Evolutionary conservation across 2,329 filamentous ascomycete species (phyloP).

Genomic region (Seiridium cupressi): DNA sequence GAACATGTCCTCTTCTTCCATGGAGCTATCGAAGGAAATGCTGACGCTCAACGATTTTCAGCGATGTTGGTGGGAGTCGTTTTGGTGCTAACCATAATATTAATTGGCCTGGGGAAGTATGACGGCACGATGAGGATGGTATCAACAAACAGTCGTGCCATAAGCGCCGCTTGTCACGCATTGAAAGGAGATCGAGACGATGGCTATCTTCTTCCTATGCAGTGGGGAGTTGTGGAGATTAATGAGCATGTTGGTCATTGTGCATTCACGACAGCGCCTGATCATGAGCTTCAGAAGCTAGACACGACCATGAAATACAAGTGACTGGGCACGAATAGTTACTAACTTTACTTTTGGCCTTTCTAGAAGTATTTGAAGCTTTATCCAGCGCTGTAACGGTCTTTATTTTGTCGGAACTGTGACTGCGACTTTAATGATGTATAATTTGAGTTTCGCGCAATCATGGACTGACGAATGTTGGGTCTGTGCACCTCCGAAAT

Average conservation of each 20-base stretch:
- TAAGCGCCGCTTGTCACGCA: conserved; percentile 27
- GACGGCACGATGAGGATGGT: conserved; percentile 30
- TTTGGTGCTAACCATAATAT: neutral
- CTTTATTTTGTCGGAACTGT: no score
- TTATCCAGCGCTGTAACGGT: no score
- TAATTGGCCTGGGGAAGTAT: conserved; percentile 17
- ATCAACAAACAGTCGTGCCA: conserved; percentile 27
- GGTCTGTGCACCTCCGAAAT: no score
- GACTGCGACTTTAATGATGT: no score
- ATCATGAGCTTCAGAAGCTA: neutral
- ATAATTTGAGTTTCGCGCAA: no score
- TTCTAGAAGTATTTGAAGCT: no score
- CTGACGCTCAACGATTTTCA: neutral
- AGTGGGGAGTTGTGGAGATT: conserved; percentile 23
- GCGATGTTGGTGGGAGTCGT: neutral
- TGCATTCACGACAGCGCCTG: conserved; percentile 1
- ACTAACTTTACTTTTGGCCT: no score
- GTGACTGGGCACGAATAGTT: neutral
- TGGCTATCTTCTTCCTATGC: conserved; percentile 22
- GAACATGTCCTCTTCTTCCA: neutral
- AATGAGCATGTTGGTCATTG: conserved; percentile 2
- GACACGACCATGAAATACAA: neutral
- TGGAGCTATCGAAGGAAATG: neutral
- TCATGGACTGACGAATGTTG: no score
- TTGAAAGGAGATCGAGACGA: conserved; percentile 16